phyloP scores from a whole-genome alignment of 129 eudicot genomes.

The Solidago caesia region DNA sequence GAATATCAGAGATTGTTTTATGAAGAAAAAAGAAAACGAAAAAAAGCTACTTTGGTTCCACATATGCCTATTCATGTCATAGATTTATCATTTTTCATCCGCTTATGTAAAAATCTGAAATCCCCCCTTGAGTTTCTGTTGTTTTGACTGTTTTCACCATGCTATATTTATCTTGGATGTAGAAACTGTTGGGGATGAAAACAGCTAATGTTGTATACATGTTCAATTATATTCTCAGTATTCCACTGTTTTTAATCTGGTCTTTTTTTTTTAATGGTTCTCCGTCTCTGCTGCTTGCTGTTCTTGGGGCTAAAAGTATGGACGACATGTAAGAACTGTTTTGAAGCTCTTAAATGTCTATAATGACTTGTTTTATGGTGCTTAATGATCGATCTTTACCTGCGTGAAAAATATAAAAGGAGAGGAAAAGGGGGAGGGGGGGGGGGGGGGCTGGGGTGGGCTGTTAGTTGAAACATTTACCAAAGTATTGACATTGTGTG shows the following conservation, averaged over 20 bases:
- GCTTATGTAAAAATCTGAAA: constrained; percentile 2
- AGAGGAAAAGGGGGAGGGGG: neutral
- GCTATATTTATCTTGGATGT: constrained; percentile 7
- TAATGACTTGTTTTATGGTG: constrained; percentile 3
- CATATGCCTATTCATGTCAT: constrained; percentile 11
- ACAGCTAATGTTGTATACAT: constrained; percentile 27
- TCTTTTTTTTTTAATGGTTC: neutral
- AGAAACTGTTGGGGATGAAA: constrained; percentile 11
- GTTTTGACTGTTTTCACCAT: neutral
- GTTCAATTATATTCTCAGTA: constrained; percentile 10
- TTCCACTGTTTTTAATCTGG: constrained; percentile 9
- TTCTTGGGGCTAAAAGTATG: too few relatives aligned
- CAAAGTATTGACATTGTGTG: too few relatives aligned
- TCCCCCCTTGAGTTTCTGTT: constrained; percentile 12
- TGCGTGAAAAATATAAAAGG: neutral
- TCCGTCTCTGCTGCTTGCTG: neutral
- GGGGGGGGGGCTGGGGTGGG: neutral
- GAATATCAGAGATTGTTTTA: constrained; percentile 26
- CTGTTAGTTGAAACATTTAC: too few relatives aligned
- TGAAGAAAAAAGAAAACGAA: neutral
- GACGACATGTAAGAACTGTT: neutral
- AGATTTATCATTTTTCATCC: constrained; percentile 17
- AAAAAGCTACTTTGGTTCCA: constrained; percentile 23
- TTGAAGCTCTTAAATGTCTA: neutral
- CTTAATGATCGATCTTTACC: neutral